Evolutionary conservation across 257 asterid species (phyloP).

Genomic region (Plantago ovata): DNA sequence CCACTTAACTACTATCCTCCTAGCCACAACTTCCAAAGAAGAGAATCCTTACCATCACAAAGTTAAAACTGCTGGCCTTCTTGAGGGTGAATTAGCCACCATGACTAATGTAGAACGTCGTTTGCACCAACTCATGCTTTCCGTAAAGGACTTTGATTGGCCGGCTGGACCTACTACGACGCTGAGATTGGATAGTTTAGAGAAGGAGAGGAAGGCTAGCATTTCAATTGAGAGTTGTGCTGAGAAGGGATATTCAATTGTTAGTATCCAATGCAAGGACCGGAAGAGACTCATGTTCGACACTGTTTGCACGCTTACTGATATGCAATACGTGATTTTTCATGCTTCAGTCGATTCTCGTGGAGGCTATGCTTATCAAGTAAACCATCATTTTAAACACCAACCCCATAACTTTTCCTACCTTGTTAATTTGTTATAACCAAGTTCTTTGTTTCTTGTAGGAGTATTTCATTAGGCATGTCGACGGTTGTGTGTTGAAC

Average conservation of each 20-base stretch:
- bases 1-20: conserved; percentile 61
- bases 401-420: background rate
- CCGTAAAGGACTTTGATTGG: conserved; percentile 48
- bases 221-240: conserved; percentile 58
- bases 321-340: conserved; percentile 67
- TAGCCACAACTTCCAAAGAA: conserved; percentile 45
- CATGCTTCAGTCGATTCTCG: conserved; percentile 71
- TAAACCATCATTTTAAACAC: conserved; percentile 5
- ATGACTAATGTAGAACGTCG: conserved; percentile 59
- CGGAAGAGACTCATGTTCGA: conserved; percentile 75
- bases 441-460: conserved; percentile 3
- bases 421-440: background rate
- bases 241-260: conserved; percentile 70
- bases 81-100: conserved; percentile 40
- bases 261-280: conserved; percentile 57
- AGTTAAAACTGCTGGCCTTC: conserved; percentile 51
- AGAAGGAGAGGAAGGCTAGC: conserved; percentile 33
- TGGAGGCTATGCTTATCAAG: conserved; percentile 66
- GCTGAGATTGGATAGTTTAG: conserved; percentile 13
- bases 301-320: conserved; percentile 74
- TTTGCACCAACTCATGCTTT: conserved; percentile 72
- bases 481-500: conserved; percentile 50
- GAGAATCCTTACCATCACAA: conserved; percentile 34
- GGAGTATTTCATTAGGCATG: conserved; percentile 72
- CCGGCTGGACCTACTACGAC: conserved; percentile 14